These are phyloP conservation scores for Gossypium gossypioides DNA, from an alignment of 441 rosid genomes.

Conservation along the genomic window DNA sequence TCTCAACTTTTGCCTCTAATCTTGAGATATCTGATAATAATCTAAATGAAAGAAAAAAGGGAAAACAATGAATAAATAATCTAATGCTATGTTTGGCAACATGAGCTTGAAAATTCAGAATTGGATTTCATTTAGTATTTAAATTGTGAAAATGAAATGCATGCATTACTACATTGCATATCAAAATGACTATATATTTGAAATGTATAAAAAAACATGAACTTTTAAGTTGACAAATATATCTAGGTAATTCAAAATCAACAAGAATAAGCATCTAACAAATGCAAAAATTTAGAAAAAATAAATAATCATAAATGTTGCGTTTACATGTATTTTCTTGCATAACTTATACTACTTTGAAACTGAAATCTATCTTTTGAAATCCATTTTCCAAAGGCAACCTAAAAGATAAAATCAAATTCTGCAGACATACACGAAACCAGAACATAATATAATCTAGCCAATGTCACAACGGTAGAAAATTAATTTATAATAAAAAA, in stretches of 20 bases:
- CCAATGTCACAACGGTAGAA: background rate
- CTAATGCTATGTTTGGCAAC: background rate
- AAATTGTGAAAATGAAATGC: background rate
- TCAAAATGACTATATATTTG: background rate
- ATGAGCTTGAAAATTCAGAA: background rate
- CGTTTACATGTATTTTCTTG: background rate
- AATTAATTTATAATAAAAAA: background rate
- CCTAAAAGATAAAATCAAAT: background rate
- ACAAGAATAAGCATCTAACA: background rate
- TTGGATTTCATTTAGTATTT: background rate
- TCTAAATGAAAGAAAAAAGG: conserved; percentile 26
- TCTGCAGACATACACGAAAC: background rate
- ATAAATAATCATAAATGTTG: background rate
- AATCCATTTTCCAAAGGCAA: background rate
- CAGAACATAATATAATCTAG: background rate
- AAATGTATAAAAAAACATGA: background rate
- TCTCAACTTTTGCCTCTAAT: conserved; percentile 89
- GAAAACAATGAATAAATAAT: background rate
- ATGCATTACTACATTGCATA: background rate
- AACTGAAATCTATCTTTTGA: background rate
- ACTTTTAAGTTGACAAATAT: background rate
- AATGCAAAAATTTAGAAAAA: background rate
- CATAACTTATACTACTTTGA: background rate
- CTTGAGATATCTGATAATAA: conserved; percentile 80
- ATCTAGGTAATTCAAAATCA: background rate